Conservation (phyloP, 2,329 filamentous ascomycete species). For the Harringtonia lauricola region DNA sequence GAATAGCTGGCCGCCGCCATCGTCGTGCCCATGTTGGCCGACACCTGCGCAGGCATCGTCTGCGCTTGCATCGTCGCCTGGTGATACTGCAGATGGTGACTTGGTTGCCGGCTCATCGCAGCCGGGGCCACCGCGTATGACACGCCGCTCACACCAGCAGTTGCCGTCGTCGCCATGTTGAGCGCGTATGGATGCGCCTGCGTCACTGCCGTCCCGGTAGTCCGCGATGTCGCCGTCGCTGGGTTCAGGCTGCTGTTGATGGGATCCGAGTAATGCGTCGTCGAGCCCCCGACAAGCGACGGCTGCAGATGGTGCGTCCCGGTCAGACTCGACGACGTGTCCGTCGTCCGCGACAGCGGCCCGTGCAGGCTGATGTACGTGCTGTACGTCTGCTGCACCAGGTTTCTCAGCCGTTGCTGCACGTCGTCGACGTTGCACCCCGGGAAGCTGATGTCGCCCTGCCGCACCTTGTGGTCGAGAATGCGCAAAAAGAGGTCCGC, state of each 20-base stretch:
- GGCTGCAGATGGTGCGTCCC: conserved; percentile 5
- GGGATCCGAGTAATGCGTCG: conserved; percentile 4
- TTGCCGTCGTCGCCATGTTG: background rate
- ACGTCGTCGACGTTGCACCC: conserved; percentile 7
- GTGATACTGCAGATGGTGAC: background rate
- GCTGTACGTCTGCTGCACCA: conserved; percentile 14
- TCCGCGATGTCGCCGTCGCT: background rate
- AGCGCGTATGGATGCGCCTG: conserved; percentile 3
- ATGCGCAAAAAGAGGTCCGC: conserved; percentile 14
- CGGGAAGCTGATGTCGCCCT: conserved; percentile 13
- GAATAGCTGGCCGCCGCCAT: background rate
- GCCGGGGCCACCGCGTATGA: conserved; percentile 1
- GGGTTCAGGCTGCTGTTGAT: conserved; percentile 4
- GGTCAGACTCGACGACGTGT: conserved; percentile 13
- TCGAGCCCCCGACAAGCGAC: conserved; percentile 8
- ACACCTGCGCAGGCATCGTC: background rate
- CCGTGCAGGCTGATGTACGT: conserved; percentile 13
- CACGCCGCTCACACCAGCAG: background rate
- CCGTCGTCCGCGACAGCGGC: conserved; percentile 7
- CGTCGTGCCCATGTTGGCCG: background rate
- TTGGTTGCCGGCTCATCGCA: conserved; percentile 2
- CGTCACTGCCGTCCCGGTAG: background rate
- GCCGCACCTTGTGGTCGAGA: conserved; percentile 14
- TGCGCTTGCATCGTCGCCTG: background rate
- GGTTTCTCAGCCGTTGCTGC: conserved; percentile 10